These are phyloP conservation scores for Zalaria obscura DNA, from an alignment of 2,329 filamentous ascomycete genomes.

Conservation along the genomic window DNA sequence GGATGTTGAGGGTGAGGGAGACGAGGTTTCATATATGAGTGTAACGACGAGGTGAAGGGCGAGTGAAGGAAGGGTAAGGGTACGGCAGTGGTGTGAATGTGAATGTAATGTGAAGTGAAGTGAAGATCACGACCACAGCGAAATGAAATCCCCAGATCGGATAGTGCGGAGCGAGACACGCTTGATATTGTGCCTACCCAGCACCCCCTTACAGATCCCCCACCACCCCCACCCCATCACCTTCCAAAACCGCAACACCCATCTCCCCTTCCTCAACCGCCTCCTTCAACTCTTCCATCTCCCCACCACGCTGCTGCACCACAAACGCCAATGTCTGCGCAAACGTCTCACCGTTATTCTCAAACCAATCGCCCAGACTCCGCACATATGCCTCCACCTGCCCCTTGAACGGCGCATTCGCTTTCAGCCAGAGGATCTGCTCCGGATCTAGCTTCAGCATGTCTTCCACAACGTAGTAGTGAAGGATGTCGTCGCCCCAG, in stretches of 20 bases:
- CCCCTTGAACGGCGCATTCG: conserved; percentile 40
- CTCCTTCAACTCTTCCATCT: conserved; percentile 44
- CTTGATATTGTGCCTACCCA: too few species aligned
- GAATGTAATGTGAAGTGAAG: too few species aligned
- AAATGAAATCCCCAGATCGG: too few species aligned
- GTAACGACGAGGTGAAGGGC: too few species aligned
- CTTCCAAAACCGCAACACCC: conserved; percentile 39
- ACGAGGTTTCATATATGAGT: too few species aligned
- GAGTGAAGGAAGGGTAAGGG: too few species aligned
- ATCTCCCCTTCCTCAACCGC: conserved; percentile 55
- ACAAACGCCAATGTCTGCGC: conserved; percentile 45
- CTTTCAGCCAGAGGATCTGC: conserved; percentile 43
- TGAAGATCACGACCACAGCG: too few species aligned
- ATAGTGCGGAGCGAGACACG: too few species aligned
- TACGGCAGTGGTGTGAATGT: too few species aligned
- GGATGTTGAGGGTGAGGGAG: too few species aligned
- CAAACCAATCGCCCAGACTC: conserved; percentile 44
- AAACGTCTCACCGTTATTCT: conserved; percentile 49
- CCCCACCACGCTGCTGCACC: conserved; percentile 38
- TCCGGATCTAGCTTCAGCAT: conserved; percentile 50
- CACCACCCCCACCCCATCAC: neutral
- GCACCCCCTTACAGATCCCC: too few species aligned
- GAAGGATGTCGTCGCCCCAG: conserved; percentile 49
- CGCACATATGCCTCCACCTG: conserved; percentile 42
- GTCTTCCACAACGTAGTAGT: conserved; percentile 51